Evolutionary conservation across 768 basidiomycete genomes (phyloP).

Genomic region (Amanita subjunquillea): DNA sequence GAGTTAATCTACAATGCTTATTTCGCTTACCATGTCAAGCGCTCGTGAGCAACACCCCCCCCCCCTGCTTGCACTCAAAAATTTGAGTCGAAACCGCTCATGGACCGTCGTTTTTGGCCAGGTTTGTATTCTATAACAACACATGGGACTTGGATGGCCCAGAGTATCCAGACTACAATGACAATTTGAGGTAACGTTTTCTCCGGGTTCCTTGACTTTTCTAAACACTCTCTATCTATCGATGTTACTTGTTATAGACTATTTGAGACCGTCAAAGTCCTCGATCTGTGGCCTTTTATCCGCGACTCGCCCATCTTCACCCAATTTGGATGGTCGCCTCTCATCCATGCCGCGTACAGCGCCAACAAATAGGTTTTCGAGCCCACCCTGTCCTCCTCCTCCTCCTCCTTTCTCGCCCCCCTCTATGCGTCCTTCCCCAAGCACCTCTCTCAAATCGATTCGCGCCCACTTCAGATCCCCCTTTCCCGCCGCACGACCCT

Average conservation of each 20-base stretch:
- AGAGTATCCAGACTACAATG: not conserved
- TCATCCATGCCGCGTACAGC: too few species aligned
- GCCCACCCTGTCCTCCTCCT: not conserved
- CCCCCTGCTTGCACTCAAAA: not conserved
- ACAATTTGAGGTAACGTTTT: not conserved
- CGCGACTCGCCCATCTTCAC: constrained; percentile 9
- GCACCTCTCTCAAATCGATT: not conserved
- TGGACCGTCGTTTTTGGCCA: not conserved
- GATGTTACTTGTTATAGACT: constrained; percentile 3
- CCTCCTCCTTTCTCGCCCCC: not conserved
- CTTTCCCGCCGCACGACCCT: not conserved
- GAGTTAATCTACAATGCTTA: constrained; percentile 5
- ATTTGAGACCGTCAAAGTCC: constrained; percentile 7
- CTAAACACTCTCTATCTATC: not conserved
- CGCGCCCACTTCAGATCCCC: not conserved
- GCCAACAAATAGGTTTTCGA: not conserved
- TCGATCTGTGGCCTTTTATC: constrained; percentile 9
- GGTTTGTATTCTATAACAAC: constrained; percentile 6
- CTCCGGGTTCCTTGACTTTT: not conserved
- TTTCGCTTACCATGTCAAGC: constrained; percentile 4
- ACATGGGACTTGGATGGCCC: constrained; percentile 1
- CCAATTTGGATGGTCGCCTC: constrained; percentile 5
- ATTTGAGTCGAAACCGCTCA: not conserved
- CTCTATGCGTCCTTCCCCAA: not conserved
- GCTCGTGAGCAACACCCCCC: not conserved